phyloP scores from a whole-genome alignment of 331 rosid species.

The Rhamnella rubrinervis region DNA sequence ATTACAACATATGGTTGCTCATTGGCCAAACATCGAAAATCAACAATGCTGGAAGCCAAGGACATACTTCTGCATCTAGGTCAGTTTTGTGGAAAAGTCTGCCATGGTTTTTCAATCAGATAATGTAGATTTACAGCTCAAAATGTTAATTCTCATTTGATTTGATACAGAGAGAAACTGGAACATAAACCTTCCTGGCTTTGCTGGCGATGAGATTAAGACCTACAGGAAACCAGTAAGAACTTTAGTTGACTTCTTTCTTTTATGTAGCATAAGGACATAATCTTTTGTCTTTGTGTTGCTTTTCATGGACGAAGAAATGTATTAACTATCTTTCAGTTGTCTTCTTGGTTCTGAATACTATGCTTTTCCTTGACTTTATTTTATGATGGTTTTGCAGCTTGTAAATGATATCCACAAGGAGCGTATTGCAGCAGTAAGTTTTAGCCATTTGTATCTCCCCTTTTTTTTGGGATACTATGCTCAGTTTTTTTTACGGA shows the following conservation, averaged over 20 bases:
- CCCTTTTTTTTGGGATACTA: constrained; percentile 6
- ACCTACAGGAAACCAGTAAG: constrained; percentile 72
- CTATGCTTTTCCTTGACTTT: constrained; percentile 10
- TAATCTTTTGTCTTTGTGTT: constrained; percentile 5
- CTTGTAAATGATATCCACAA: constrained; percentile 74
- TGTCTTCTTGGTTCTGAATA: neutral
- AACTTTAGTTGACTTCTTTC: constrained; percentile 16
- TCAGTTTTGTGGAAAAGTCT: constrained; percentile 38
- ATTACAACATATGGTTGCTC: constrained; percentile 90
- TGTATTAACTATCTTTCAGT: neutral
- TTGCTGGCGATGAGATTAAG: constrained; percentile 91
- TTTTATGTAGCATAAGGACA: constrained; percentile 3
- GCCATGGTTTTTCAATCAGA: neutral
- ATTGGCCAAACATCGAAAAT: constrained; percentile 90
- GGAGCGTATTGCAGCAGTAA: constrained; percentile 86
- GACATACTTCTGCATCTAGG: constrained; percentile 94
- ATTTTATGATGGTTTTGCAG: constrained; percentile 52
- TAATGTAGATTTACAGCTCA: constrained; percentile 10
- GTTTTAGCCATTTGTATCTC: constrained; percentile 27
- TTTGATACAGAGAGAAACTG: constrained; percentile 72
- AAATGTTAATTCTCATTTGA: constrained; percentile 14
- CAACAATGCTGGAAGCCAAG: constrained; percentile 76
- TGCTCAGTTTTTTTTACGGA: constrained; percentile 4
- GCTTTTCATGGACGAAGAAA: neutral
- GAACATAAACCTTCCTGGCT: constrained; percentile 91